Base-by-base conservation (phyloP, 768 basidiomycete species). In the Mycena crocata region DNA sequence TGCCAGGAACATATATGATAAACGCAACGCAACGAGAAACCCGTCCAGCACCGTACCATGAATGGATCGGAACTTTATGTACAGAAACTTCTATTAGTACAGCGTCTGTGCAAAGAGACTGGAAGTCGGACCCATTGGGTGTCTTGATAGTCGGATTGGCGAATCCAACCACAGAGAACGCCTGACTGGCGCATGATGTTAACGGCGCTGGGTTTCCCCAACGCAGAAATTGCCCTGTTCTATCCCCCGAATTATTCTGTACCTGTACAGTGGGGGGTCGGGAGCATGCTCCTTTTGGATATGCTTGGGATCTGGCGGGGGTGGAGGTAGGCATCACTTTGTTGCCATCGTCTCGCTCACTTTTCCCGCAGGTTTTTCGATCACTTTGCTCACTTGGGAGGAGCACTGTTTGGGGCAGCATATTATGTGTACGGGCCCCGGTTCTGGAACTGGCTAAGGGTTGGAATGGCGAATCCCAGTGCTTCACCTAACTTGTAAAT, bases 371-470 rank as follows among this genome's bases (percentile, higher is more conserved):
- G 87, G 65, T 57, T 82, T 49, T 84, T 89, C 62, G 87, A 88
- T 71, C 87, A 91, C 67, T 86, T 83, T 68, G 90, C 89, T 6
- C 90, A 91, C 78, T 79, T 91, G n/a, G 87, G 87, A 28, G 90
- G 90, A 14, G 90, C 90, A 9, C 73, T 82, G 21, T 90, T 90
- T 67, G 90, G 90, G 2, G 77, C 73, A 26, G 67, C 85, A 24
- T 91, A 90, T 69, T 88, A 83, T 66, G 69, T 72, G 46, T 83
- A 83, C 50, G 90, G 90, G 1, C 76, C 81, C 13, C 62, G 72
- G 32, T 28, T 76, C 48, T 80, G 79, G 79, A 42, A 71, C 7
- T 42, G 5, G 14, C 67, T 32, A 32, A 57, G 65, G 32, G 57
- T 44, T 13, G 46, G n/a, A n/a, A n/a, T n/a, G n/a, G n/a, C n/a